phyloP scores from a whole-genome alignment of 1,284 basidiomycete species.

The Leccinum insigne region DNA sequence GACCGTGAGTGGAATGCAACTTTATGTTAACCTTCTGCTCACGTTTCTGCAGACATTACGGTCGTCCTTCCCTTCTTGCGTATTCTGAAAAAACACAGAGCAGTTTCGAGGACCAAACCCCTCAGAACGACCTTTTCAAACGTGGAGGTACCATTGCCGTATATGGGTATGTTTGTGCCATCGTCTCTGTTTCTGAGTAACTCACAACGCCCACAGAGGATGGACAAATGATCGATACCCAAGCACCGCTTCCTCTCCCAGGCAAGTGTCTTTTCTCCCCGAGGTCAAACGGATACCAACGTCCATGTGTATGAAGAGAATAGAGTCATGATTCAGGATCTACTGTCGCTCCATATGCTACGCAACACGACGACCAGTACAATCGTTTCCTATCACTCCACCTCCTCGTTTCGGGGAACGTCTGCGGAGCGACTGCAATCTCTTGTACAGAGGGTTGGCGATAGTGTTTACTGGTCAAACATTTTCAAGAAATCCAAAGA shows the following conservation, averaged over 20 bases:
- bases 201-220: slow-evolving; percentile 10
- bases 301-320: slow-evolving; percentile 17
- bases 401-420: slow-evolving; percentile 27
- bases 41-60: slow-evolving; percentile 42
- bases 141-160: slow-evolving; percentile 7
- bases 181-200: neutral
- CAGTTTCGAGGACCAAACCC: slow-evolving; percentile 10
- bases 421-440: slow-evolving; percentile 34
- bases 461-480: slow-evolving; percentile 54
- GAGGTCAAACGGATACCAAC: neutral
- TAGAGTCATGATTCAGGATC: slow-evolving; percentile 30
- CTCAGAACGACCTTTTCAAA: slow-evolving; percentile 3
- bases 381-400: slow-evolving; percentile 43
- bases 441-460: slow-evolving; percentile 34
- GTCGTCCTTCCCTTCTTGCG: slow-evolving; percentile 49
- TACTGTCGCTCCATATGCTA: slow-evolving; percentile 42
- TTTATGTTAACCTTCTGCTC: neutral
- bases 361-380: slow-evolving; percentile 37
- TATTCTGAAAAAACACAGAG: slow-evolving; percentile 29
- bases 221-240: slow-evolving; percentile 47
- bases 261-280: slow-evolving; percentile 7
- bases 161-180: slow-evolving; percentile 13
- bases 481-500: slow-evolving; percentile 47
- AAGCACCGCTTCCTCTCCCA: slow-evolving; percentile 43
- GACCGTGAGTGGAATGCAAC: slow-evolving; percentile 44